A percentile compares a stretch with the other conserved stretches of the same genome.
phyloP scores from a whole-genome alignment of 805 yeast genomes.

The Lachancea waltii region DNA sequence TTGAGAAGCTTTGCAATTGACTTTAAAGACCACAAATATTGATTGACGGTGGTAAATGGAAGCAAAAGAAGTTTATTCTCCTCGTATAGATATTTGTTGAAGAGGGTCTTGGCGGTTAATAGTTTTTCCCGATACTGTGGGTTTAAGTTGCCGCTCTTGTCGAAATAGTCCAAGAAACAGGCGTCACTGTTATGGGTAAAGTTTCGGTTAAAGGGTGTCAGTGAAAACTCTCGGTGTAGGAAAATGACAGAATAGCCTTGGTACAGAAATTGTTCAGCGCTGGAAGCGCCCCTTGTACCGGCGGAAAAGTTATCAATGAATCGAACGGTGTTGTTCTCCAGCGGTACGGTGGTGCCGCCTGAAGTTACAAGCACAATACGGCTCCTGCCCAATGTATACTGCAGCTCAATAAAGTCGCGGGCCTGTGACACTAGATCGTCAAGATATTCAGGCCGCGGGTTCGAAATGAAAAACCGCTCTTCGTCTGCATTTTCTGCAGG shows the following conservation, averaged over 20 bases:
- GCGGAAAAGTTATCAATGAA: slow-evolving; percentile 96
- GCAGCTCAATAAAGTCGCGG: slow-evolving; percentile 53
- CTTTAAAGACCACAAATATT: slow-evolving; percentile 79
- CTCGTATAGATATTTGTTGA: slow-evolving; percentile 26
- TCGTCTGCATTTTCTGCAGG: slow-evolving; percentile 69
- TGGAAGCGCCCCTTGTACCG: slow-evolving; percentile 95
- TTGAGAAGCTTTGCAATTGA: slow-evolving; percentile 56
- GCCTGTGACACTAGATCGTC: slow-evolving; percentile 53
- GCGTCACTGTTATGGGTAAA: slow-evolving; percentile 71
- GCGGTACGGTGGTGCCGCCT: slow-evolving; percentile 97
- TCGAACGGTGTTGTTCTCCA: slow-evolving; percentile 93
- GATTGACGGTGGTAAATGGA: slow-evolving; percentile 94
- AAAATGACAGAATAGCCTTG: slow-evolving; percentile 89
- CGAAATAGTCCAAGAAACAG: slow-evolving; percentile 81
- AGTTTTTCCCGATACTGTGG: slow-evolving; percentile 55
- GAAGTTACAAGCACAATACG: slow-evolving; percentile 80
- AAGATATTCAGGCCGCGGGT: slow-evolving; percentile 69
- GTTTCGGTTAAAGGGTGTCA: slow-evolving; percentile 88
- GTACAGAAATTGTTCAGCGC: slow-evolving; percentile 85
- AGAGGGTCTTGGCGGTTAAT: slow-evolving; percentile 46
- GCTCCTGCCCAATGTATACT: slow-evolving; percentile 36
- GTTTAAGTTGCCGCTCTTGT: slow-evolving; percentile 50
- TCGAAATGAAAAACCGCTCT: slow-evolving; percentile 64
- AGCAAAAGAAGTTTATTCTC: slow-evolving; percentile 43
- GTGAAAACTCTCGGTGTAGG: slow-evolving; percentile 84